These are phyloP conservation scores for Nepenthes mirabilis DNA, from an alignment of 148 eudicot species.

Conservation along the genomic window DNA sequence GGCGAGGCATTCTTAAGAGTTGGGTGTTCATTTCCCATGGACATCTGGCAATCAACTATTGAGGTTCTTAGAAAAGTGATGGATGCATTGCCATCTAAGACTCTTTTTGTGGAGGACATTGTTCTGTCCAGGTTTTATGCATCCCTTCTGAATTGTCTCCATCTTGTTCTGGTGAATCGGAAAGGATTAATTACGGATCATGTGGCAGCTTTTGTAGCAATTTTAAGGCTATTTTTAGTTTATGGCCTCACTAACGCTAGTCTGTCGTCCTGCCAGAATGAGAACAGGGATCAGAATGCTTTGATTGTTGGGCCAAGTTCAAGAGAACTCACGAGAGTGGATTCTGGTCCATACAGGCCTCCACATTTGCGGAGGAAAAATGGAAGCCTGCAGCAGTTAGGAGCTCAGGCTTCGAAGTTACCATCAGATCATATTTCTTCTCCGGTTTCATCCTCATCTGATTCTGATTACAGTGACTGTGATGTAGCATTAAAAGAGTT, in stretches of 20 bases:
- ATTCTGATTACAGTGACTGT: constrained; percentile 85
- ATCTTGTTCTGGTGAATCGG: constrained; percentile 66
- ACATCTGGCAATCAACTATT: constrained; percentile 61
- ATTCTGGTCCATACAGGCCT: constrained; percentile 72
- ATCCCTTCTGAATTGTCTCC: constrained; percentile 72
- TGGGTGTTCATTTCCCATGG: constrained; percentile 49
- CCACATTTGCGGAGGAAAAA: constrained; percentile 74
- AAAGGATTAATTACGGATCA: constrained; percentile 69
- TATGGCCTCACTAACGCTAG: constrained; percentile 55
- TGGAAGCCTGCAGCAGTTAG: constrained; percentile 22
- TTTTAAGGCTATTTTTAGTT: constrained; percentile 49
- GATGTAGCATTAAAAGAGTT: constrained; percentile 43
- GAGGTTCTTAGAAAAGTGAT: constrained; percentile 68
- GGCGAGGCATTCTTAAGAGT: constrained; percentile 65
- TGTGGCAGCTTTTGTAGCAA: constrained; percentile 80
- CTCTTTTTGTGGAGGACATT: constrained; percentile 40
- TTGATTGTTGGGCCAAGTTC: constrained; percentile 10
- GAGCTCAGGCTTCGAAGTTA: constrained; percentile 18
- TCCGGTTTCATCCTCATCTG: constrained; percentile 35
- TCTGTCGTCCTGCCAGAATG: constrained; percentile 14
- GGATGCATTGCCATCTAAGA: constrained; percentile 59
- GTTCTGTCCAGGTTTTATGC: constrained; percentile 54
- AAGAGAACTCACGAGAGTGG: constrained; percentile 28
- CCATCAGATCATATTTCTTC: constrained; percentile 35
- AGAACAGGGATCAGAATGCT: constrained; percentile 20